These are phyloP conservation scores for Fraxinus sp. DNA, from an alignment of 305 asterid species.

Conservation along the genomic window DNA sequence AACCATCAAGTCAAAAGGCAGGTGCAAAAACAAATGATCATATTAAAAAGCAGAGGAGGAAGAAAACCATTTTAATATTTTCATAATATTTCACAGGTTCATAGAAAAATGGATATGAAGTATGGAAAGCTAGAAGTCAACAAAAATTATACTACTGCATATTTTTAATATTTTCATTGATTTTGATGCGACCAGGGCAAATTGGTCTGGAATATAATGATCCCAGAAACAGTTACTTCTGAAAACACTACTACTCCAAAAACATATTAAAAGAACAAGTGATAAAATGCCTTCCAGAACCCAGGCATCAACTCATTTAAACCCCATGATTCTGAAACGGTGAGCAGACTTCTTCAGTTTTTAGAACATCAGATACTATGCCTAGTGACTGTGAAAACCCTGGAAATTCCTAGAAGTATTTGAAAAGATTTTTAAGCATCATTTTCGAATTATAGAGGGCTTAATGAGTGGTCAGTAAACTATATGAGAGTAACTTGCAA, in stretches of 20 bases:
- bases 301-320: background rate
- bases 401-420: background rate
- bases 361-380: background rate
- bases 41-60: background rate
- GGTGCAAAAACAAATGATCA: background rate
- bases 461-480: background rate
- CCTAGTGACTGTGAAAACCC: background rate
- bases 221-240: background rate
- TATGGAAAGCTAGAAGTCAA: background rate
- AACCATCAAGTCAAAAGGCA: background rate
- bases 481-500: background rate
- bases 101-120: background rate
- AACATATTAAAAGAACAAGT: background rate
- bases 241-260: background rate
- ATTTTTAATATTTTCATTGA: background rate
- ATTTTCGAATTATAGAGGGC: background rate
- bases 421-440: background rate
- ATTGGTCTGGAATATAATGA: background rate
- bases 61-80: background rate
- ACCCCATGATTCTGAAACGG: background rate
- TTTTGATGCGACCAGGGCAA: background rate
- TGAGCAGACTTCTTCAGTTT: background rate
- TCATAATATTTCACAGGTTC: background rate
- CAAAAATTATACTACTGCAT: background rate
- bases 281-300: background rate